Evolutionary conservation across 441 rosid genomes (phyloP).

Genomic region (Breynia disticha): DNA sequence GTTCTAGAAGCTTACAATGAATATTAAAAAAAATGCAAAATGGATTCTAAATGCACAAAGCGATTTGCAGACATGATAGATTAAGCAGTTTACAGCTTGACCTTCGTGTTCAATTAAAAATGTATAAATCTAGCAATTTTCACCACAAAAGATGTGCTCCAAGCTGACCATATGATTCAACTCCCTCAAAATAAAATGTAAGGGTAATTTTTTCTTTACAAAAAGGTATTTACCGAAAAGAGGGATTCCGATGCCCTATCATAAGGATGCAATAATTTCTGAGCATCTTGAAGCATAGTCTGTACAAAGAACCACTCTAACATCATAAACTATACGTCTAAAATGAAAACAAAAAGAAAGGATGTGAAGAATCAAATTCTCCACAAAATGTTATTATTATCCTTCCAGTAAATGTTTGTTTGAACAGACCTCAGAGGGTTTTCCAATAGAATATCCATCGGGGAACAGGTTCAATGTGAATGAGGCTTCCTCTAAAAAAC

Average conservation of each 20-base stretch:
- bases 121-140: too few species aligned
- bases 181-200: neutral
- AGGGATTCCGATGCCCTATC: slow-evolving; percentile 79
- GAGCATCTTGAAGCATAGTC: slow-evolving; percentile 46
- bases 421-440: slow-evolving; percentile 63
- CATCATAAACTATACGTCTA: slow-evolving; percentile 12
- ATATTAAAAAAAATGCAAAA: slow-evolving; percentile 4
- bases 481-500: slow-evolving; percentile 69
- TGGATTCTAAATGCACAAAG: neutral
- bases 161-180: too few species aligned
- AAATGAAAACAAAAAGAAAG: slow-evolving; percentile 18
- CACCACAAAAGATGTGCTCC: too few species aligned
- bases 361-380: too few species aligned
- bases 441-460: slow-evolving; percentile 72
- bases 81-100: neutral
- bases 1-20: neutral
- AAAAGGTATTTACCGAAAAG: slow-evolving; percentile 45
- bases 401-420: too few species aligned
- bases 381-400: too few species aligned
- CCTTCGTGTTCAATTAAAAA: too few species aligned
- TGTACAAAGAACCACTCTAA: slow-evolving; percentile 39
- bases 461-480: slow-evolving; percentile 61
- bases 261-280: slow-evolving; percentile 63
- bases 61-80: neutral
- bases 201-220: too few species aligned